Evolutionary conservation across 1,139 yeast genomes (phyloP), one percentile per base, ranked within the genome.

Genomic region (Suhomyces panamericanus): DNA sequence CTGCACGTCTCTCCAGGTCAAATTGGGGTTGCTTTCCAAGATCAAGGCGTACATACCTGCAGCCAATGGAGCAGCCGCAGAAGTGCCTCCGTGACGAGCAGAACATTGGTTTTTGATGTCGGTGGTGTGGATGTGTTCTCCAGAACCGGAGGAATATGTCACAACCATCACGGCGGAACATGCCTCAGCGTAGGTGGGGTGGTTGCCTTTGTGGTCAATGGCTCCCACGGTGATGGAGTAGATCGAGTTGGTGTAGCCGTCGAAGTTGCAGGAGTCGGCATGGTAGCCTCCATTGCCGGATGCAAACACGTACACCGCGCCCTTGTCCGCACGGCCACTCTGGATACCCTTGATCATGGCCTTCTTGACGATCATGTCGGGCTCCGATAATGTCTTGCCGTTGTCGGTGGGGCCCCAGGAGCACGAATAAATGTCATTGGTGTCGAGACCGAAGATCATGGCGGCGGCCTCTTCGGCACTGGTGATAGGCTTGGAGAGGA

Each of bases 371-470:
- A 91, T 58, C 31, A 69, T 62, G 22, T 89, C 88, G 0, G 99
- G 99, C 6, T 81, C 95, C 39, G 88, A 89, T 74, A 93, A 80
- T 0, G 96, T 81, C 49, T 65, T 74, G 0, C 99, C 99, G 62
- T 91, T 87, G 63, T 95, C 99, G 1, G 91, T 80, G 1, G 99
- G 99, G 2, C 99, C 99, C 99, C 99, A 95, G 4, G 96, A 89
- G 64, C 99, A 95, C 3, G 96, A 88, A 64, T 89, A 95, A 32
- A 95, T 93, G 63, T 91, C 96, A 62, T 93, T 93, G 10, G 77
- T 75, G 49, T 88, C 91, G 56, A 86, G 71, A 0, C 84, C 95
- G 64, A 85, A 87, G 35, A 87, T 75, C 73, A 95, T 70, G 0
- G 98, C 87, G 2, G 87, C 80, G 0, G 99, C 98, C 64, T 95